Base-by-base conservation (phyloP, 2,329 filamentous ascomycete genomes). In the Penicillium janthinellum region DNA sequence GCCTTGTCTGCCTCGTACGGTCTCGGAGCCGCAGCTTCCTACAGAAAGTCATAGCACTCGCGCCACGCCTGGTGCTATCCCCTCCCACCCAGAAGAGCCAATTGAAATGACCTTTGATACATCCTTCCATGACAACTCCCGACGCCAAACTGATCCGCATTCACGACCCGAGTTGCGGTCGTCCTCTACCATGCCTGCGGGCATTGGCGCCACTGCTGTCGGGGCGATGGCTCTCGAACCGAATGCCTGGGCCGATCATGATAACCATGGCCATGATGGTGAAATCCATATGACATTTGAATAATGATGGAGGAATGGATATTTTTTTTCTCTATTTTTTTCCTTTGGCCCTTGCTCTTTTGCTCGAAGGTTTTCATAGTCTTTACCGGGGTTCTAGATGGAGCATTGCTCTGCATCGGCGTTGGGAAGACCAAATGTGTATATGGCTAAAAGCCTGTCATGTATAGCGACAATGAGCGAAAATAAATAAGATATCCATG, bases 261-360 rank as follows among this genome's bases (percentile, higher is more conserved):
- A 91, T 34, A 39, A 57, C 47, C 76, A 78, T 28, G 56, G 90
- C 54, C 90, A 90, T 78, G 88, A 92, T 74, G 86, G 87, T 72
- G 89, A 92, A 75, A 90, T 94, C 64, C 84, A 85, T 35, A 90
- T 94, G 89, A 92, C 89, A 63, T 94, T 94, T 85, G 90, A 89
- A 75, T 91, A 79, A 78, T 64, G 61, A 62, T 25, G 17, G 22
- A 41, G n/a, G 20, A 20, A 48, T 37, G 37, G 45, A 39, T 34
- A 34, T 8, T 8, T 57, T 6, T 28, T 3, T 51, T 56, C 53
- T 34, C 37, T 50, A 11, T 54, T 55, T 14, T 53, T 38, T 37
- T 31, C 5, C 3, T 31, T 39, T 12, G 2, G 22, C 14, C 10
- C 25, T 31, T 31, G 22, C 44, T 10, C 22, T 47, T 47, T 47